Conservation (phyloP, 257 asterid species). For the Leptodermis oblonga region DNA sequence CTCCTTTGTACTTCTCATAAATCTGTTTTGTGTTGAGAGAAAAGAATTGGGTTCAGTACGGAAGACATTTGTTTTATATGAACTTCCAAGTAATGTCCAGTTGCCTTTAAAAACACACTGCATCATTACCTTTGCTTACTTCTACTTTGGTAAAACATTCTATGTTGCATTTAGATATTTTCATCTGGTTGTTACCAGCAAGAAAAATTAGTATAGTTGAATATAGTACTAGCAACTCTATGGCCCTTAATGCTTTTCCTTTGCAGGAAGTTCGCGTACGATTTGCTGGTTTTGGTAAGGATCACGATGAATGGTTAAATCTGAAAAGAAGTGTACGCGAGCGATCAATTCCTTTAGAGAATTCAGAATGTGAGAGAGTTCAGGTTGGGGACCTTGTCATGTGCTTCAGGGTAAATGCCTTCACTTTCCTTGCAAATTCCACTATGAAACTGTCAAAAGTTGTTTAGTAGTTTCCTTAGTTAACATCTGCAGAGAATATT, state of each 20-base stretch:
- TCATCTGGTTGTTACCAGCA: not conserved
- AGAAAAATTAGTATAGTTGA: not conserved
- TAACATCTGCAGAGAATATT: not conserved
- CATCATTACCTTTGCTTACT: not conserved
- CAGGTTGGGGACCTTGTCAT: slow-evolving; percentile 71
- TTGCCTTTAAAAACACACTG: no score
- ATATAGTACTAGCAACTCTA: not conserved
- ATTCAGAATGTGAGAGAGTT: slow-evolving; percentile 62
- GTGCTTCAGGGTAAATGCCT: slow-evolving; percentile 69
- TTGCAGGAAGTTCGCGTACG: slow-evolving; percentile 76
- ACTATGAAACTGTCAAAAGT: no score
- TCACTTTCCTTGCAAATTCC: not conserved
- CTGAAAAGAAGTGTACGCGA: slow-evolving; percentile 55
- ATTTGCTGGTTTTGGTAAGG: slow-evolving; percentile 69
- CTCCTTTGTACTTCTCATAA: slow-evolving; percentile 5
- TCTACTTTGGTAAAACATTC: not conserved
- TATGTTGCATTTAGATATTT: not conserved
- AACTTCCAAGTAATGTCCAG: no score
- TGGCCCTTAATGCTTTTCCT: slow-evolving; percentile 5
- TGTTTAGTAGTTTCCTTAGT: not conserved
- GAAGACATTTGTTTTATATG: not conserved
- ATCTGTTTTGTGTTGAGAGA: not conserved
- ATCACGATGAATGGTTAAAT: slow-evolving; percentile 90
- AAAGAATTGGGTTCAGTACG: not conserved
- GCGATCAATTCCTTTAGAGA: slow-evolving; percentile 79